Evolutionary conservation across 164 flowering plant genomes (phyloP).

Genomic region (Pachysandra terminalis): DNA sequence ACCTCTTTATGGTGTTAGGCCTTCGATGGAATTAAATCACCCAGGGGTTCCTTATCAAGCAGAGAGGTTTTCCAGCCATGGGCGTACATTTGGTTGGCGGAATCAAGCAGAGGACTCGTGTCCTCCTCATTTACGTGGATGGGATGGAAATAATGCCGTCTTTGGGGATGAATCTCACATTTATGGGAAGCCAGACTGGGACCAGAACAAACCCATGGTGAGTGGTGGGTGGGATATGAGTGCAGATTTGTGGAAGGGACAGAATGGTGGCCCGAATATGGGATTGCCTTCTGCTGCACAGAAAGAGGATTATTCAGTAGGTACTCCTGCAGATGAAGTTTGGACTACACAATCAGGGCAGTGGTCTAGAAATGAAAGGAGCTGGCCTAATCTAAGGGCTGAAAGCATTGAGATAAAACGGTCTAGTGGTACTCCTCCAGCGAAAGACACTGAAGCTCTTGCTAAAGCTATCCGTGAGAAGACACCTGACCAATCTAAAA

Average conservation of each 20-base stretch:
- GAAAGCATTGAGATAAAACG: slow-evolving; percentile 31
- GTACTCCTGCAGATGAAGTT: slow-evolving; percentile 23
- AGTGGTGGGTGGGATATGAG: slow-evolving; percentile 43
- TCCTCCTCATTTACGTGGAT: slow-evolving; percentile 46
- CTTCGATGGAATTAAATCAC: slow-evolving; percentile 68
- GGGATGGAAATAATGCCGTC: slow-evolving; percentile 51
- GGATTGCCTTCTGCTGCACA: slow-evolving; percentile 22
- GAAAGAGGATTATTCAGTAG: slow-evolving; percentile 28
- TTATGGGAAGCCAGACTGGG: slow-evolving; percentile 47
- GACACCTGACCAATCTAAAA: slow-evolving; percentile 23
- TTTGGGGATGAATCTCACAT: slow-evolving; percentile 43
- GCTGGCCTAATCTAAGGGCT: slow-evolving; percentile 8
- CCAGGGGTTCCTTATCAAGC: slow-evolving; percentile 64
- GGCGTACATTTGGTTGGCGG: slow-evolving; percentile 57
- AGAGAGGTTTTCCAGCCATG: slow-evolving; percentile 47
- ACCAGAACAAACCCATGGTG: slow-evolving; percentile 32
- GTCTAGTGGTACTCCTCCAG: slow-evolving; percentile 16
- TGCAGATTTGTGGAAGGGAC: slow-evolving; percentile 49
- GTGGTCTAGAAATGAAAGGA: slow-evolving; percentile 18
- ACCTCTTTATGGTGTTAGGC: slow-evolving; percentile 71
- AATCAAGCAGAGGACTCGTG: slow-evolving; percentile 43
- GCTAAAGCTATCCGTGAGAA: slow-evolving; percentile 23
- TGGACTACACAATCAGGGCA: slow-evolving; percentile 19
- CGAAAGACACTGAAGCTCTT: slow-evolving; percentile 23
- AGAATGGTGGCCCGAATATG: slow-evolving; percentile 27